Evolutionary conservation across 768 basidiomycete genomes (phyloP), one percentile per base, ranked within the genome.

Genomic region (Galerina sulciceps): DNA sequence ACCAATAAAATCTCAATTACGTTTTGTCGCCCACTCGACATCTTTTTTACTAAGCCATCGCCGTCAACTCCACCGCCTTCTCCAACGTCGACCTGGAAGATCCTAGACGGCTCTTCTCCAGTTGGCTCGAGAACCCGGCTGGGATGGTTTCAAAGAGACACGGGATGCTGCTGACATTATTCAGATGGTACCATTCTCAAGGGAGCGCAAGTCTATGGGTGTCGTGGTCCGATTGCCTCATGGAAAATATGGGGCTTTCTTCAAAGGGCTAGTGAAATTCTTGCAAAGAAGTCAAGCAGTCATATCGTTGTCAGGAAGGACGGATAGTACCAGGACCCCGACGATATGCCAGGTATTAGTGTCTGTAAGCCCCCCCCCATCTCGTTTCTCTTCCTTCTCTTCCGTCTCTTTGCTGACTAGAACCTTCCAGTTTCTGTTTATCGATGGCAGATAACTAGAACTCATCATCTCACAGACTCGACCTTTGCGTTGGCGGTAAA

Each of bases 261-360:
- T 95, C 69, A 99, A 99, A 76, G 97, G 96, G 96, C 97, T 3
- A 91, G 89, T 65, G 97, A 99, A 73, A 93, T 99, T 61, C 80
- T 99, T 42, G 88, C 90, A 42, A 91, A 88, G 78, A 78, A n/a
- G n/a, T n/a, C n/a, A n/a, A n/a, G n/a, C n/a, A n/a, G 73, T 9
- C 90, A 96, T 69, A 86, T 99, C 53, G 84, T 90, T 26, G 90
- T 95, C 42, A 67, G 71, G 57, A 71, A 70, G 57, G 72, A 77
- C 10, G 69, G 69, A 0, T 50, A 65, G 0, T 65, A 69, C 14
- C 51, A 69, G 1, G 59, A 64, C 26, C 52, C 69, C 1, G 60
- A 64, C 22, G 71, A 68, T n/a, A n/a, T n/a, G n/a, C n/a, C n/a
- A n/a, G n/a, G n/a, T n/a, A n/a, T n/a, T n/a, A n/a, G n/a, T n/a